Evolutionary conservation across 805 yeast genomes (phyloP).

Genomic region (Metschnikowia baotianmanensis): DNA sequence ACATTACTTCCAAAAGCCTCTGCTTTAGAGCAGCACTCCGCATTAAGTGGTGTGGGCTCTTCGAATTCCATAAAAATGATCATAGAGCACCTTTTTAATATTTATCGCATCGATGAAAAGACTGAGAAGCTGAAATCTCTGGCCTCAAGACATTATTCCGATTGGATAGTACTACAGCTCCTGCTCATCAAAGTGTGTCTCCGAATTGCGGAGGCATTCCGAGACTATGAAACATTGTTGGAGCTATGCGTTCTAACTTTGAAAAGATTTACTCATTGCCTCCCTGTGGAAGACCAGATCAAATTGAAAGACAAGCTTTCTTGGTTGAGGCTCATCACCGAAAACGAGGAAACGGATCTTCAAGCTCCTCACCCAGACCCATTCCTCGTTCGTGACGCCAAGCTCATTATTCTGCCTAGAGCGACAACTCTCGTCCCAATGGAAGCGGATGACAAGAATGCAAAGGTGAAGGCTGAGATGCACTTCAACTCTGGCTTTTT

Average conservation of each 20-base stretch:
- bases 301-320: constrained; percentile 35
- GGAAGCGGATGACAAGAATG: constrained; percentile 1
- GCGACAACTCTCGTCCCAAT: constrained; percentile 6
- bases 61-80: constrained; percentile 32
- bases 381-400: constrained; percentile 52
- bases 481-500: constrained; percentile 26
- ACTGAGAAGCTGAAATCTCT: constrained; percentile 26
- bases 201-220: constrained; percentile 49
- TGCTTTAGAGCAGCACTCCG: constrained; percentile 4
- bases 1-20: constrained; percentile 44
- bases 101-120: constrained; percentile 51
- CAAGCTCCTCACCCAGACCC: constrained; percentile 69
- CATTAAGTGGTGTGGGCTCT: constrained; percentile 2
- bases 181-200: constrained; percentile 53
- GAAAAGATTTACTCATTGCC: constrained; percentile 51
- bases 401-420: constrained; percentile 22
- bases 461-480: constrained; percentile 1
- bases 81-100: constrained; percentile 47
- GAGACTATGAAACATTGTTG: constrained; percentile 39
- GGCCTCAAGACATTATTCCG: constrained; percentile 24
- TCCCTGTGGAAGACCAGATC: constrained; percentile 59
- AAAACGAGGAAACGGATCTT: constrained; percentile 25
- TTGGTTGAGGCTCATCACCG: constrained; percentile 20
- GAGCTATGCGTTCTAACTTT: constrained; percentile 54
- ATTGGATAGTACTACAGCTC: constrained; percentile 59